Conservation (phyloP, 2,329 filamentous ascomycete genomes). For the Talaromyces sp. region DNA sequence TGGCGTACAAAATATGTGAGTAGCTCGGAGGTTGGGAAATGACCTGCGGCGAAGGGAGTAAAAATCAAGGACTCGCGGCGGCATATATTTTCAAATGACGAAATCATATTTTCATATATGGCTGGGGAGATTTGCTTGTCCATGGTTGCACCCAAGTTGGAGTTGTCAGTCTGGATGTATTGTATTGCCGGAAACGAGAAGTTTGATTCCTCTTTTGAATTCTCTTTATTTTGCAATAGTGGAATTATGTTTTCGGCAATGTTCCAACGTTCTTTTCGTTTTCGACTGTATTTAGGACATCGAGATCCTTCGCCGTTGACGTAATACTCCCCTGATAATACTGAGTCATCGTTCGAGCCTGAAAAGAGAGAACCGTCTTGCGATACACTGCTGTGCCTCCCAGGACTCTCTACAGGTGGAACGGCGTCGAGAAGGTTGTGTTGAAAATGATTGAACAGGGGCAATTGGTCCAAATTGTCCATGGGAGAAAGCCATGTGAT, state of each 20-base stretch:
- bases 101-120: constrained; percentile 25
- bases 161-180: constrained; percentile 14
- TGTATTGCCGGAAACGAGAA: constrained; percentile 18
- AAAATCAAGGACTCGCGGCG: constrained; percentile 25
- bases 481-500: constrained; percentile 25
- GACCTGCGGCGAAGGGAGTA: constrained; percentile 24
- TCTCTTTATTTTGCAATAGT: constrained; percentile 2
- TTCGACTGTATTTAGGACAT: constrained; percentile 22
- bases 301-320: constrained; percentile 22
- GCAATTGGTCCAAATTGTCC: constrained; percentile 13
- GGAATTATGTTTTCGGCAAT: constrained; percentile 5
- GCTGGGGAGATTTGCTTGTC: constrained; percentile 17
- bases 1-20: constrained; percentile 28
- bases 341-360: constrained; percentile 16
- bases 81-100: constrained; percentile 28
- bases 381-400: constrained; percentile 15
- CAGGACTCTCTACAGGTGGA: constrained; percentile 16
- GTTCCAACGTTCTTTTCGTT: constrained; percentile 14
- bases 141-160: constrained; percentile 13
- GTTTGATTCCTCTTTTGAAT: not conserved
- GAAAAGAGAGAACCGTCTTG: constrained; percentile 20
- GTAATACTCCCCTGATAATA: constrained; percentile 22
- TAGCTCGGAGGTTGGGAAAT: constrained; percentile 22
- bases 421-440: constrained; percentile 15
- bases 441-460: constrained; percentile 16